Conservation (phyloP, 2,329 filamentous ascomycete species). For the Venturia pyrina region DNA sequence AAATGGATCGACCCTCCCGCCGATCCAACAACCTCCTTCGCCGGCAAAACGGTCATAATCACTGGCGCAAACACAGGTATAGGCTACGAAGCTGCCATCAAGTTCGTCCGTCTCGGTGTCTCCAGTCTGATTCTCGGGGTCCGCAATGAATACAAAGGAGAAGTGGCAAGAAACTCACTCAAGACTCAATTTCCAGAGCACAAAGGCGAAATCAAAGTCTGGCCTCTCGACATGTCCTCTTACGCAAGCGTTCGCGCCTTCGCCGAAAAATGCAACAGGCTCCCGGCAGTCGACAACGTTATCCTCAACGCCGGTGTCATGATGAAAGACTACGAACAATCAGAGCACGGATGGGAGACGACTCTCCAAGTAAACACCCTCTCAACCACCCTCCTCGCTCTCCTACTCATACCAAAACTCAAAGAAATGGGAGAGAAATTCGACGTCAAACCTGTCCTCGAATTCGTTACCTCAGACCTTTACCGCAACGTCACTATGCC, state of each 20-base stretch:
- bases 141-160: slow-evolving; percentile 33
- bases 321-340: slow-evolving; percentile 18
- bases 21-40: slow-evolving; percentile 24
- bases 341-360: slow-evolving; percentile 21
- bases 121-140: slow-evolving; percentile 36
- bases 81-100: slow-evolving; percentile 35
- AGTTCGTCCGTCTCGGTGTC: slow-evolving; percentile 31
- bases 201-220: slow-evolving; percentile 31
- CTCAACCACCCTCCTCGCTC: slow-evolving; percentile 27
- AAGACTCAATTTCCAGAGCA: slow-evolving; percentile 19
- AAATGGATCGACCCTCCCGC: slow-evolving; percentile 19
- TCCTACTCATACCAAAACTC: slow-evolving; percentile 22
- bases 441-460: slow-evolving; percentile 1
- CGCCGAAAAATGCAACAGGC: slow-evolving; percentile 17
- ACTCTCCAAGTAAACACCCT: slow-evolving; percentile 31
- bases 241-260: slow-evolving; percentile 30
- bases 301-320: slow-evolving; percentile 31
- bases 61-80: slow-evolving; percentile 40
- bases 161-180: slow-evolving; percentile 33
- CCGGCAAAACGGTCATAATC: slow-evolving; percentile 34
- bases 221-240: slow-evolving; percentile 34
- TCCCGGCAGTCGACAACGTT: slow-evolving; percentile 26
- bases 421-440: background rate
- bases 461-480: slow-evolving; percentile 9
- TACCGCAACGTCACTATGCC: slow-evolving; percentile 1